Percentiles rank a stretch among this genome's conserved stretches.
Evolutionary conservation across 2,329 filamentous ascomycete species (phyloP).

Genomic region (Fusarium compactum): DNA sequence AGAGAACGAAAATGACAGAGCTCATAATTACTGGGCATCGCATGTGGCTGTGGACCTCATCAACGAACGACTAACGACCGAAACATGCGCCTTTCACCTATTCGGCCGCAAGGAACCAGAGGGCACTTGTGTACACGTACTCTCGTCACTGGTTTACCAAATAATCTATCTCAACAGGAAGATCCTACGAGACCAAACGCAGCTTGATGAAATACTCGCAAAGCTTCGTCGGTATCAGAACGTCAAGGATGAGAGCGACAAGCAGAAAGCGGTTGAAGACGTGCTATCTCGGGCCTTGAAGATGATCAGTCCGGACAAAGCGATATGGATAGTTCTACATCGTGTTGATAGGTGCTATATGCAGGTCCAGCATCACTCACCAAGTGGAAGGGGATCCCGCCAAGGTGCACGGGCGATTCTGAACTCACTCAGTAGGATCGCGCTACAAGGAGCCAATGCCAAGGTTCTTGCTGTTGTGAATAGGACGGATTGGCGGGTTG

Average conservation of each 20-base stretch:
- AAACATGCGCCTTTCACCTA: background rate
- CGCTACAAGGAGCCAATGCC: fast-evolving
- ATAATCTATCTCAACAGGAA: background rate
- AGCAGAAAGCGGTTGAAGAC: background rate
- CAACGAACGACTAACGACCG: no score
- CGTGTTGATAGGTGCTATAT: background rate
- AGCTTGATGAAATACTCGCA: background rate
- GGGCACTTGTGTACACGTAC: fast-evolving
- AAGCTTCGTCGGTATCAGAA: background rate
- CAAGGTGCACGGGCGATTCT: background rate
- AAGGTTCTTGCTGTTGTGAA: background rate
- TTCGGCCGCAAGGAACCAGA: fast-evolving
- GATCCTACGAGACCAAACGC: fast-evolving
- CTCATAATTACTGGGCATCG: background rate
- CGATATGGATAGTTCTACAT: fast-evolving
- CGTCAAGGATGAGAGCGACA: fast-evolving
- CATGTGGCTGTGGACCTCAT: fast-evolving
- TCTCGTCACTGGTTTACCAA: background rate
- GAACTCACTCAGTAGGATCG: fast-evolving
- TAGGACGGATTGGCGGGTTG: background rate
- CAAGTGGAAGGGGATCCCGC: background rate
- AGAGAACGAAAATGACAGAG: background rate
- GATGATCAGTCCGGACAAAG: background rate
- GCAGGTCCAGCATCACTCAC: fast-evolving
- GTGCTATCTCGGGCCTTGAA: fast-evolving